Evolutionary conservation across 2,329 filamentous ascomycete genomes (phyloP).

Genomic region (Apiospora koreana): DNA sequence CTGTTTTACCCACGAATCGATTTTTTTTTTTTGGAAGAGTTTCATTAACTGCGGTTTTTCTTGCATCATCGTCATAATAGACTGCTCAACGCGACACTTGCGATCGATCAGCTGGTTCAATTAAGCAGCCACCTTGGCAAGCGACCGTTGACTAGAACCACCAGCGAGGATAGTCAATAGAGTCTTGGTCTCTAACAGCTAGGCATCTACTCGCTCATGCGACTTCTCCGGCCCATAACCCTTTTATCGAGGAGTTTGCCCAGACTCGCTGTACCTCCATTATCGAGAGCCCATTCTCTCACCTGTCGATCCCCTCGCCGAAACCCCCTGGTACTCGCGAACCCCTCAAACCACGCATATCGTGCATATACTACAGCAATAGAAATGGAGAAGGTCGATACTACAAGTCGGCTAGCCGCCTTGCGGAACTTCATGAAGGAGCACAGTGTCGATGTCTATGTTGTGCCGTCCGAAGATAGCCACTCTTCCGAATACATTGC

Average conservation of each 20-base stretch:
- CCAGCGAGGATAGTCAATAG: background rate
- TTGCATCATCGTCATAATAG: background rate
- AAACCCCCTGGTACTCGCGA: background rate
- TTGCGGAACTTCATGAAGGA: conserved; percentile 86
- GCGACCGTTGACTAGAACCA: background rate
- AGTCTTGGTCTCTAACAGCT: background rate
- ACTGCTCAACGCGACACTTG: background rate
- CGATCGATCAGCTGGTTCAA: background rate
- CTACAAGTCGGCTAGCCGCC: conserved; percentile 71
- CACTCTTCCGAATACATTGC: conserved; percentile 99
- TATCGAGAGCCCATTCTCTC: background rate
- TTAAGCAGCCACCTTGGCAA: background rate
- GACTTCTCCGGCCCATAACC: conserved; percentile 7
- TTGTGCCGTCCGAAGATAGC: conserved; percentile 94
- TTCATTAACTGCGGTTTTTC: background rate
- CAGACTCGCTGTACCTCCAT: background rate
- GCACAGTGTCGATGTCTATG: conserved; percentile 87
- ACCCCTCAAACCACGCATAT: background rate
- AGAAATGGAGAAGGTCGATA: conserved; percentile 77
- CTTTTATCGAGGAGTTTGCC: conserved; percentile 1
- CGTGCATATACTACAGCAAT: conserved; percentile 17
- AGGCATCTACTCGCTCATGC: background rate
- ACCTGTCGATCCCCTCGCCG: background rate
- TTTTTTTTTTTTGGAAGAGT: background rate
- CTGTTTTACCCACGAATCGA: background rate